Evolutionary conservation across 2,329 filamentous ascomycete species (phyloP).

Genomic region (Cladosporium sp.): DNA sequence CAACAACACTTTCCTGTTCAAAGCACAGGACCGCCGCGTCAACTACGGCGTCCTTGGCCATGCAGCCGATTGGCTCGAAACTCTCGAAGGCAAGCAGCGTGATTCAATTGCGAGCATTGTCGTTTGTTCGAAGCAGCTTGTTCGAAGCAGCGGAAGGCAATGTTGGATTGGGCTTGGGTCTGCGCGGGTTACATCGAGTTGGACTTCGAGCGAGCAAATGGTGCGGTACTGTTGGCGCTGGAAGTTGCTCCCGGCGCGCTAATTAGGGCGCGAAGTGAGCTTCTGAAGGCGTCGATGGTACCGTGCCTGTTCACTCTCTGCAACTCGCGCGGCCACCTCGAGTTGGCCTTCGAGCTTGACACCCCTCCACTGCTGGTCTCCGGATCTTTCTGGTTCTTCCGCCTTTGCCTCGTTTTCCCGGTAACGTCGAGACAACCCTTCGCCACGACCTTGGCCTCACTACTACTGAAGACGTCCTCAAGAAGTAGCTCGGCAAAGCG

Average conservation of each 20-base stretch:
- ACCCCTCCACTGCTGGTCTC: too few species aligned
- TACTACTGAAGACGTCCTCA: background rate
- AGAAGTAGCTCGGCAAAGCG: background rate
- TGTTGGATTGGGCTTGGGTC: background rate
- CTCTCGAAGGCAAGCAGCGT: background rate
- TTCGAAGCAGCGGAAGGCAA: background rate
- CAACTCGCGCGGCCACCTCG: background rate
- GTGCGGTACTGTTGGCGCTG: too few species aligned
- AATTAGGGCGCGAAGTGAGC: too few species aligned
- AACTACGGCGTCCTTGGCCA: background rate
- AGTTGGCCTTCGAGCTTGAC: too few species aligned
- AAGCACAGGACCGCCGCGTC: background rate
- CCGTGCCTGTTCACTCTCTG: background rate
- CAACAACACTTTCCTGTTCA: constrained; percentile 2
- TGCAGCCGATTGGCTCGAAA: background rate
- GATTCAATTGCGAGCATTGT: background rate
- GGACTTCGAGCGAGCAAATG: constrained; percentile 49
- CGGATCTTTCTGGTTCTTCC: too few species aligned
- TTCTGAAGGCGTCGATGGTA: too few species aligned
- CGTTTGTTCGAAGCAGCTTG: background rate
- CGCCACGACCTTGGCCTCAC: background rate
- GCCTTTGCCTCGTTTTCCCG: too few species aligned
- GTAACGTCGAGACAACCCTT: background rate
- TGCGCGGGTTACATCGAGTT: background rate
- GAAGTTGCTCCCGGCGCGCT: too few species aligned